Percentiles rank a stretch among this genome's conserved stretches.
phyloP scores from a whole-genome alignment of 2,329 filamentous ascomycete genomes.

The Phaeosphaeriaceae sp. region DNA sequence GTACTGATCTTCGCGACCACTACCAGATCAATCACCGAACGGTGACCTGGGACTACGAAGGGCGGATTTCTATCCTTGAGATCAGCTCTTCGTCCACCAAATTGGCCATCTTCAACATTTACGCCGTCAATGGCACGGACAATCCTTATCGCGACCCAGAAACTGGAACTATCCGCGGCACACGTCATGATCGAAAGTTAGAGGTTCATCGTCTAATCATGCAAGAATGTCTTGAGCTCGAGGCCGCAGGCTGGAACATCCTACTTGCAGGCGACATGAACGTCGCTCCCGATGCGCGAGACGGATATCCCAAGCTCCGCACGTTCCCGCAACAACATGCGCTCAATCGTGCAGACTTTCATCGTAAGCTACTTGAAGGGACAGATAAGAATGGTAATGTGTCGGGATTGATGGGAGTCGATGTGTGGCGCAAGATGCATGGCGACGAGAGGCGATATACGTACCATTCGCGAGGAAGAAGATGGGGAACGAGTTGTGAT shows the following conservation, averaged over 20 bases:
- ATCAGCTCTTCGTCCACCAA: conserved; percentile 27
- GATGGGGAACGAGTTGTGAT: conserved; percentile 61
- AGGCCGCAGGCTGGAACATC: conserved; percentile 52
- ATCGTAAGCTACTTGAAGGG: conserved; percentile 53
- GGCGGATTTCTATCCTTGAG: conserved; percentile 58
- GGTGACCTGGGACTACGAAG: conserved; percentile 61
- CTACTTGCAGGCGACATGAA: conserved; percentile 63
- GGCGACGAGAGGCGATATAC: conserved; percentile 55
- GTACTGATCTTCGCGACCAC: conserved; percentile 49
- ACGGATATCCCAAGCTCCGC: conserved; percentile 58
- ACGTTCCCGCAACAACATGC: conserved; percentile 57
- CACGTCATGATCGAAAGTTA: conserved; percentile 60
- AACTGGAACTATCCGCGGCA: conserved; percentile 53
- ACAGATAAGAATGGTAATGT: conserved; percentile 1
- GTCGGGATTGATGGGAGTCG: conserved; percentile 45
- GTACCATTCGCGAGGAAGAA: conserved; percentile 54
- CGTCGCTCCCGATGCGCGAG: conserved; percentile 52
- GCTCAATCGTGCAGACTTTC: conserved; percentile 60
- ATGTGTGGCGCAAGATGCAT: conserved; percentile 58
- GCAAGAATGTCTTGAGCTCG: conserved; percentile 52
- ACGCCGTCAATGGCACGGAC: conserved; percentile 61
- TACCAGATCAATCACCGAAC: conserved; percentile 32
- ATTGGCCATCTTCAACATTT: conserved; percentile 60
- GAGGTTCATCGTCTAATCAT: conserved; percentile 56
- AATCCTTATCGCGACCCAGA: conserved; percentile 54